Conservation (phyloP, 306 rosid genomes). For the Cucurbita pepo region DNA sequence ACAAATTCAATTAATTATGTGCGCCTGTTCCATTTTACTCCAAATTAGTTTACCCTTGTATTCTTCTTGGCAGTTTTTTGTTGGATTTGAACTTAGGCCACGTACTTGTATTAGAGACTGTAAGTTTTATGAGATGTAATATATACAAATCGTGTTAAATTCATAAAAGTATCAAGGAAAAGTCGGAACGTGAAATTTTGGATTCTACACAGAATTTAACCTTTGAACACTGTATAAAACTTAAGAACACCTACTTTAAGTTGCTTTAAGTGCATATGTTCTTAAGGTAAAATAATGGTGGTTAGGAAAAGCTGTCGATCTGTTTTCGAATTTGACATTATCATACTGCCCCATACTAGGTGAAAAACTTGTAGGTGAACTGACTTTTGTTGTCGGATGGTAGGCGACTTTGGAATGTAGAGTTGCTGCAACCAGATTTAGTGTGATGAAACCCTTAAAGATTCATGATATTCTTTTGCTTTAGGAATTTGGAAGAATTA, state of each 20-base stretch:
- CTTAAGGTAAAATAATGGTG: not conserved
- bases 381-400: not conserved
- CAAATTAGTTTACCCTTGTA: not conserved
- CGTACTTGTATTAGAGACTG: not conserved
- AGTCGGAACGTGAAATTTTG: not conserved
- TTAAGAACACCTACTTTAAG: not conserved
- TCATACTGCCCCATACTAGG: not conserved
- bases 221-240: not conserved
- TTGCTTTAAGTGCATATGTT: not conserved
- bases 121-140: not conserved
- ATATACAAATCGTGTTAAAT: not conserved
- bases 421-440: not conserved
- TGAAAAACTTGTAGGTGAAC: not conserved
- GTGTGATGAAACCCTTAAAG: not conserved
- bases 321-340: not conserved
- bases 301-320: not conserved
- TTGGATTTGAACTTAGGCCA: not conserved
- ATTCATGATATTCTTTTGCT: not conserved
- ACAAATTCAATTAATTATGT: not conserved
- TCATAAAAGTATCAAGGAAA: not conserved
- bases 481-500: not conserved
- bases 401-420: not conserved
- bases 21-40: not conserved
- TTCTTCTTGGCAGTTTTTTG: not conserved
- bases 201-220: not conserved